Base-by-base conservation (phyloP, 2,329 filamentous ascomycete species). In the Cryphonectria radicalis region DNA sequence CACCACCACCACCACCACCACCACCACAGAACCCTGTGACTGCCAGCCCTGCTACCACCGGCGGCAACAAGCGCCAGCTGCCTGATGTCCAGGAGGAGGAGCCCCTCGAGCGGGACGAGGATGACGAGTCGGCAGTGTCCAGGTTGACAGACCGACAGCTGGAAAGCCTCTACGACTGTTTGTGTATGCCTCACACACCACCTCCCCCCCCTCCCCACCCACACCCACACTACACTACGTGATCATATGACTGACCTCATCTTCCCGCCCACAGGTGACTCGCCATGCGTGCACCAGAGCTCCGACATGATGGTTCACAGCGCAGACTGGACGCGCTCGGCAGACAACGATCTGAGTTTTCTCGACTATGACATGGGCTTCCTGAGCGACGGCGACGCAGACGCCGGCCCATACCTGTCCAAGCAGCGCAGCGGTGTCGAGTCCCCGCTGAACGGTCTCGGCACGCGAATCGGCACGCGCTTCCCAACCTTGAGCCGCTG, bases 51-150 rank as follows among this genome's bases (percentile, higher is more conserved):
- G 37, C 13, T 35, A 82, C 81, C 42, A 82, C 82, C 73, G 77
- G 22, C 67, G 75, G 76, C 73, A 88, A 90, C 74, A 93, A 93
- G 81, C 87, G 89, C 72, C 87, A 86, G 67, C 85, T 98, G 73
- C 92, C 93, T 22, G 93, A 96, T 77, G 92, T 98, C 28, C 89
- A 94, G 77, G 95, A 98, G 77, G 95, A 98, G 80, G 94, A 97
- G 77, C 90, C 92, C 2, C 82, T 90, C 59, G 92, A 95, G 79
- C 88, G 87, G 68, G 92, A 92, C 32, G 88, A 90, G 40, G 86
- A 87, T 68, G 84, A 85, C 66, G 63, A 68, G 17, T 63, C 68
- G 8, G 59, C 68, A 25, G 82, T 86, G 72, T 84, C 85, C 71
- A 80, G 84, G 63, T 79, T 85, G 64, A 80, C 86, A 40, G 84